Conservation (phyloP, 129 eudicot species). For the carrot (Daucus carota) region DNA sequence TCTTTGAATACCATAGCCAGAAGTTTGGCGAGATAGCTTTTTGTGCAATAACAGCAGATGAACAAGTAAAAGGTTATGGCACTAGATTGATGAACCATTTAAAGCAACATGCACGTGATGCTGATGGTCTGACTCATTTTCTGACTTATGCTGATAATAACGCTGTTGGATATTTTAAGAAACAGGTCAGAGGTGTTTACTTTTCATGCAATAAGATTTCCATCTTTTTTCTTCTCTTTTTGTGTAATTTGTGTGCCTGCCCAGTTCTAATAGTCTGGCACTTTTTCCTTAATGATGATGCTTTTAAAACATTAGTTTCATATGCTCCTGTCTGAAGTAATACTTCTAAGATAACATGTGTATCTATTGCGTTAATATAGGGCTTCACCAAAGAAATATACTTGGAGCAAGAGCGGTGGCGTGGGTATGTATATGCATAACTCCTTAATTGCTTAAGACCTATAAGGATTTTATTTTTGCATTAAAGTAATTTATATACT, state of each 20-base stretch:
- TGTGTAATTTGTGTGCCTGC: background rate
- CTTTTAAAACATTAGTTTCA: background rate
- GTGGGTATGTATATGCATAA: conserved; percentile 51
- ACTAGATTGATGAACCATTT: conserved; percentile 94
- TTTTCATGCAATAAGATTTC: background rate
- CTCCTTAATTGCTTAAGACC: background rate
- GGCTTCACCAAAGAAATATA: conserved; percentile 91
- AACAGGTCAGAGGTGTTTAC: conserved; percentile 54
- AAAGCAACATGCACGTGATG: conserved; percentile 92
- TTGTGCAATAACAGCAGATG: conserved; percentile 96
- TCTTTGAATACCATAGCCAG: conserved; percentile 45
- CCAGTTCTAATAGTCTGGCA: background rate
- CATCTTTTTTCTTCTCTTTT: background rate
- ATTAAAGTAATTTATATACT: background rate
- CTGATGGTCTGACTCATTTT: conserved; percentile 93
- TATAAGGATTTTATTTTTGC: background rate
- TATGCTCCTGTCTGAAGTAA: background rate
- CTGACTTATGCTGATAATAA: conserved; percentile 95
- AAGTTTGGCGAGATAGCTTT: conserved; percentile 98
- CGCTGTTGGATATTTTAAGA: conserved; percentile 96
- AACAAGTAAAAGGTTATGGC: conserved; percentile 98
- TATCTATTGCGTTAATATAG: conserved; percentile 28
- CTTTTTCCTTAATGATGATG: background rate
- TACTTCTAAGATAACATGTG: background rate
- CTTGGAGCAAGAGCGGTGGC: conserved; percentile 90